Evolutionary conservation across 2,329 filamentous ascomycete genomes (phyloP), one percentile per base, ranked within the genome.

Genomic region (Pyricularia sp.): DNA sequence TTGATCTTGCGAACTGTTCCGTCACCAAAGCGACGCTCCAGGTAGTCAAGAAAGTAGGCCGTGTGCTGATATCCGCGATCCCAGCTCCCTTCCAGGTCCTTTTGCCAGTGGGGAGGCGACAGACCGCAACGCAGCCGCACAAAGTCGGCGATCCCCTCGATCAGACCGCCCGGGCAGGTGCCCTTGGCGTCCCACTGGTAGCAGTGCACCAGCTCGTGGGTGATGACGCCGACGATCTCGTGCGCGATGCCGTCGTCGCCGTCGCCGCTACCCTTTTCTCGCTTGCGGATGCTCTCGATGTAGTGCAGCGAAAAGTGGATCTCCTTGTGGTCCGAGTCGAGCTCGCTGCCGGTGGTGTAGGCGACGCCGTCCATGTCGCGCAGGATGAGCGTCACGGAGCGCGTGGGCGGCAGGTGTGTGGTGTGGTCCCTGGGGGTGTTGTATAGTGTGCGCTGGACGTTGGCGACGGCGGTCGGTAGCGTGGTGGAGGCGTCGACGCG

Each of bases 201-300:
- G 80, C 93, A 97, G 81, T 98, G 95, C 17, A 98, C 94, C 71
- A 97, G 89, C 79, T 98, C 94, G 77, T 98, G 94, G 1, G 91
- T 90, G 25, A 98, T 78, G 0, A 98, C 93, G 59, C 95, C 95
- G 23, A 86, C 81, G 70, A 97, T 88, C 80, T 98, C 93, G 58
- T 84, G 65, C 6, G 65, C 65, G 12, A 63, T 36, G 20, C 20
- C 26, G 36, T 55, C 65, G 23, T 55, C 23, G 14, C 4, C 64
- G 14, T 61, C 58, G 25, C 98, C 78, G 0, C 98, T 93, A 59
- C 95, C 17, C 25, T 63, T 63, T 1, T 26, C n/a, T 17, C 25
- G 14, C 59, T 63, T 28, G 59, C 74, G 69, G 71, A 87, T 81
- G 64, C 76, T 73, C 63, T 80, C 75, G 73, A 97, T 88, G 81